Evolutionary conservation across 2,329 filamentous ascomycete species (phyloP), one percentile per base, ranked within the genome.

Genomic region (Pseudogymnoascus sp.): DNA sequence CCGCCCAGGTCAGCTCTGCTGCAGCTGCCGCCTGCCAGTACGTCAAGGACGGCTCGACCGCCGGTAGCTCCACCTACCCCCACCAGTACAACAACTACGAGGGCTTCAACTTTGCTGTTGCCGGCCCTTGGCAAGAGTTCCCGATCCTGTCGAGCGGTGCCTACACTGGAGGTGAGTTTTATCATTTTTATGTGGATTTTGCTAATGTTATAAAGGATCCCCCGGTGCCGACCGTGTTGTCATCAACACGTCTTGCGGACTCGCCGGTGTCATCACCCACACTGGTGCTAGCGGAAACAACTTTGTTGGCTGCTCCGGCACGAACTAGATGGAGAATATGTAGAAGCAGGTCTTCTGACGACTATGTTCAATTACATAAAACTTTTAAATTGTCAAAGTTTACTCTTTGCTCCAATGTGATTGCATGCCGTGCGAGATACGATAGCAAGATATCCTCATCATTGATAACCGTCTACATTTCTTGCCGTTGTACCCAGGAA

Each of bases 221-320:
- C 87, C 87, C 1, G 87, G 87, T 37, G 75, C 87, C 15, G 86
- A 89, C 70, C 83, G 87, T 59, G 83, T 89, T 60, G 74, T 88
- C 33, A 84, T 89, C 75, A 86, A 84, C 69, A 76, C 69, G 0
- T 64, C 73, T 13, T 82, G 86, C 67, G 63, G 79, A 62, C 78
- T 82, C 48, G 87, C 85, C 12, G 87, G 85, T 37, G 76, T 81
- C 29, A 87, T 90, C 65, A 90, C 87, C 0, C 87, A 90, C 69
- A 87, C 84, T 21, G 87, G 87, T 29, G 87, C 87, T 15, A 83
- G 79, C 59, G 85, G 85, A 6, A 85, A 89, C 72, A 77, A 81
- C 73, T 90, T 90, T 73, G 84, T 89, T 62, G 80, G 77, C n/a
- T 89, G 87, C 73, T 55, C 48, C 4, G 48, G 64, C 69, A 37